Percentiles rank a stretch among this genome's conserved stretches.
phyloP scores from a whole-genome alignment of 257 asterid species.

The Lycium ferocissimum region DNA sequence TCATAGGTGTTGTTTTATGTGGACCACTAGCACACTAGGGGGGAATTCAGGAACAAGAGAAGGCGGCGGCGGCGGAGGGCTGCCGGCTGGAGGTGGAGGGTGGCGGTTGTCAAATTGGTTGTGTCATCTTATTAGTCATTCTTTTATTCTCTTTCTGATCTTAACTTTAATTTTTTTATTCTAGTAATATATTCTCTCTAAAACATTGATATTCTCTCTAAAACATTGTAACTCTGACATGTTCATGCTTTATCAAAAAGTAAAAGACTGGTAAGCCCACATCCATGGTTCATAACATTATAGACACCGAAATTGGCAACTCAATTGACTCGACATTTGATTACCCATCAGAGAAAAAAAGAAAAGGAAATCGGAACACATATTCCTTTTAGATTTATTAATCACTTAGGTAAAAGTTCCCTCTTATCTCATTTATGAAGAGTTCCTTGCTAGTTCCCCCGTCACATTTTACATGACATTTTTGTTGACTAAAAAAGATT shows the following conservation, averaged over 20 bases:
- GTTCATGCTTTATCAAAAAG: background rate
- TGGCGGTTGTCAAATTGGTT: background rate
- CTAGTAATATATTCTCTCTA: no score
- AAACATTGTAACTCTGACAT: background rate
- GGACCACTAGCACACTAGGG: background rate
- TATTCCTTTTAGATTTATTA: no score
- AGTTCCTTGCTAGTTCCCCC: background rate
- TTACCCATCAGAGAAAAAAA: background rate
- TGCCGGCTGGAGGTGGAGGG: conserved; percentile 7
- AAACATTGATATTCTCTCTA: background rate
- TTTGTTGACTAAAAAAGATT: no score
- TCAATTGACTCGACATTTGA: conserved; percentile 3
- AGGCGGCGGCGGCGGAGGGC: background rate
- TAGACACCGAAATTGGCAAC: background rate
- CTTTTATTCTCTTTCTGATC: background rate
- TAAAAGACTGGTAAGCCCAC: background rate
- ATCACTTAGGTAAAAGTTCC: background rate
- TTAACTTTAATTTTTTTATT: no score
- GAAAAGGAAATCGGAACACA: background rate
- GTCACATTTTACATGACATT: no score
- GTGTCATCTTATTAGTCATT: background rate
- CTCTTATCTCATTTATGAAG: background rate
- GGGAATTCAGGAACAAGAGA: background rate
- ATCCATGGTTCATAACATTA: background rate
- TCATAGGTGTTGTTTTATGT: background rate